phyloP scores from a whole-genome alignment of 768 basidiomycete genomes.

The Mycena leptocephala region DNA sequence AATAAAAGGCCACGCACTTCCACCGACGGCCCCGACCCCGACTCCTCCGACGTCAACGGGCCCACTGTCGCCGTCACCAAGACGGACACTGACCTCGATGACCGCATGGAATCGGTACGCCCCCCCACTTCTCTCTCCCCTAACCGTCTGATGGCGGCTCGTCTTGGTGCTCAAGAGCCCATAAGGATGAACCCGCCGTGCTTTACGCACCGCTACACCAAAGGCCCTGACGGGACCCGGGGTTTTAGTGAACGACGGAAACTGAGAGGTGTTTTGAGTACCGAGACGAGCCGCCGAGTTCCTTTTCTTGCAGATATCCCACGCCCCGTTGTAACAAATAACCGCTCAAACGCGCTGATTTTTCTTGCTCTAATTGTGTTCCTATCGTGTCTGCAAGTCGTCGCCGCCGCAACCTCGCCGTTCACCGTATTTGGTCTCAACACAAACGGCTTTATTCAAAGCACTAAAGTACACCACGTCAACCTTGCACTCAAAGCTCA shows the following conservation, averaged over 20 bases:
- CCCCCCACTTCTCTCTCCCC: not conserved
- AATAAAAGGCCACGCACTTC: not conserved
- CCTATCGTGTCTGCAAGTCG: not conserved
- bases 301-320: not conserved
- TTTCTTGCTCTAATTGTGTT: not conserved
- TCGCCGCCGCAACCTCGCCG: not conserved
- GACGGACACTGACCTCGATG: not conserved
- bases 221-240: constrained; percentile 22
- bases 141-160: not conserved
- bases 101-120: not conserved
- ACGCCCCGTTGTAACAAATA: not conserved
- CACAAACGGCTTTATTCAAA: not conserved
- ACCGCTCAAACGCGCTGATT: not conserved
- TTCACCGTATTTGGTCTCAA: constrained; percentile 8
- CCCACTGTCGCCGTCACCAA: not conserved
- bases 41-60: not conserved
- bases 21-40: not conserved
- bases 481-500: not conserved
- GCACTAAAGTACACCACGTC: not conserved
- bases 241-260: not conserved
- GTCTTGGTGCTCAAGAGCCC: not conserved
- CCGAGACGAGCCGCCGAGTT: not conserved
- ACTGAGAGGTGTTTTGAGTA: not conserved
- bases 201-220: not conserved
- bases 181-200: not conserved